A percentile compares a stretch with the other conserved stretches of the same genome.
These are phyloP conservation scores for Croton setiger DNA, from an alignment of 441 rosid genomes.

Conservation along the genomic window DNA sequence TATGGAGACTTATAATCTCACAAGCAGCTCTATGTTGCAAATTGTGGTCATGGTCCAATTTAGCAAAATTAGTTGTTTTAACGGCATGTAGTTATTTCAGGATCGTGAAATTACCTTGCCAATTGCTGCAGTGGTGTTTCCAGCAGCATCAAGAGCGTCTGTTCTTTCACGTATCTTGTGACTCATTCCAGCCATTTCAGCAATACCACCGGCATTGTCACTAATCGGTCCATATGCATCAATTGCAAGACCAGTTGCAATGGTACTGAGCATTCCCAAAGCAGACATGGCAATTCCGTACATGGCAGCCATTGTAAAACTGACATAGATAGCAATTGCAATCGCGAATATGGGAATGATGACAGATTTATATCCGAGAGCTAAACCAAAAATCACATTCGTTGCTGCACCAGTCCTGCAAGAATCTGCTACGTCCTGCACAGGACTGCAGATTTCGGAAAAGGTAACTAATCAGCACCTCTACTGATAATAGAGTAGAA, in stretches of 20 bases:
- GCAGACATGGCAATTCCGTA: conserved; percentile 65
- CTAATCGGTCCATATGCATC: conserved; percentile 77
- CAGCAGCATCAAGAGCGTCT: conserved; percentile 65
- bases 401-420: conserved; percentile 66
- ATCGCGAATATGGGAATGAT: conserved; percentile 63
- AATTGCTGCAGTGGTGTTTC: conserved; percentile 73
- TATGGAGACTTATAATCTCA: no score
- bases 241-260: conserved; percentile 58
- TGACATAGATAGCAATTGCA: conserved; percentile 46
- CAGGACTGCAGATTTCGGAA: conserved; percentile 33
- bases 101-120: no score
- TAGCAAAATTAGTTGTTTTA: no score
- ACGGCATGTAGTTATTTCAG: no score
- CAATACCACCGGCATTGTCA: conserved; percentile 67
- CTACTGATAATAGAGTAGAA: background rate
- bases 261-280: conserved; percentile 68
- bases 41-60: no score
- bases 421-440: conserved; percentile 76
- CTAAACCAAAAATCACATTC: conserved; percentile 65
- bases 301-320: conserved; percentile 71
- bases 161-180: conserved; percentile 55
- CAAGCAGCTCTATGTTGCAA: no score
- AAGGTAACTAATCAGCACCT: background rate
- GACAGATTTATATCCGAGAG: conserved; percentile 66
- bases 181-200: conserved; percentile 73